phyloP scores from a whole-genome alignment of 225 moss, liverwort and hornwort genomes.

The Marchantia polymorpha region DNA sequence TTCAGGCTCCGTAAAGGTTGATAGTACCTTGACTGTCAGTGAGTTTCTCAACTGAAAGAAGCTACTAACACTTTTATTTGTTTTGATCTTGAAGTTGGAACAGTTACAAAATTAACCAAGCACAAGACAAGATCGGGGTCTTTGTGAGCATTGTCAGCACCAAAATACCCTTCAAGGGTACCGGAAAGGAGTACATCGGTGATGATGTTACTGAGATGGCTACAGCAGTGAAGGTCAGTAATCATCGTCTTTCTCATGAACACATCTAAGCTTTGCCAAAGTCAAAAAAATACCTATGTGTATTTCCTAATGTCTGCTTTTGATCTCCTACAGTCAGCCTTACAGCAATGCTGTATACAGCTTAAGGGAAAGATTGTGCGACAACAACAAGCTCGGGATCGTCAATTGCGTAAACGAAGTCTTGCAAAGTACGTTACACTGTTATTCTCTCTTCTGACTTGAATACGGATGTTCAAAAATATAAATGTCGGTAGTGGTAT shows the following conservation, averaged over 20 bases:
- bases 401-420: constrained; percentile 88
- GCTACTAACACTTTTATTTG: constrained; percentile 6
- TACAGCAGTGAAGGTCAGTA: constrained; percentile 75
- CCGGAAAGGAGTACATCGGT: constrained; percentile 96
- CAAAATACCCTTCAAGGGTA: constrained; percentile 98
- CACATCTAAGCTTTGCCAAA: neutral
- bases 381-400: constrained; percentile 92
- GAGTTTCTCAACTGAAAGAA: neutral
- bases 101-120: constrained; percentile 94
- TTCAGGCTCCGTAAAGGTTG: neutral
- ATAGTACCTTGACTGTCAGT: neutral
- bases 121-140: constrained; percentile 94
- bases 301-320: neutral
- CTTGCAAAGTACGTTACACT: constrained; percentile 64
- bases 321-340: constrained; percentile 55
- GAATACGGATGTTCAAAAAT: neutral
- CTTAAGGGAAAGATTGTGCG: constrained; percentile 89
- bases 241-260: neutral
- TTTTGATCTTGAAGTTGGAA: constrained; percentile 60
- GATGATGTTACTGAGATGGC: constrained; percentile 97
- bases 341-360: constrained; percentile 96
- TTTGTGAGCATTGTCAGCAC: constrained; percentile 98
- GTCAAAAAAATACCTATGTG: neutral
- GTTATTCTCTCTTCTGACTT: neutral
- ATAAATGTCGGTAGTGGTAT: neutral